Percentiles rank a stretch among this genome's conserved stretches.
phyloP scores from a whole-genome alignment of 805 yeast genomes.

The Cyberlindnera xishuangbannaensis region DNA sequence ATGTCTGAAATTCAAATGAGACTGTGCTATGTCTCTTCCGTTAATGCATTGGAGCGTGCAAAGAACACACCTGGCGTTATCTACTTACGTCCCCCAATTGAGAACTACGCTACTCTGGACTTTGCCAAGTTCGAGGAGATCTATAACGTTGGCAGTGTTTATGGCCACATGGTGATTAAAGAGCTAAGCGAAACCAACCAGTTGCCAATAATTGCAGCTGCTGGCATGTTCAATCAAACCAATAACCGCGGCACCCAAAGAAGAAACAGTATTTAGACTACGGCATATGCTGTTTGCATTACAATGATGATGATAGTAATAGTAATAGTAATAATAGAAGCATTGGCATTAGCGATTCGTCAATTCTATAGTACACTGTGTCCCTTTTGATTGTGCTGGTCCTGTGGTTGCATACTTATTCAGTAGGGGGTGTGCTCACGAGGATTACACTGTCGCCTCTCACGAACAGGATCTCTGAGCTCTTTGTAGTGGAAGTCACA shows the following conservation, averaged over 20 bases:
- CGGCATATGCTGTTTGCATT: no score
- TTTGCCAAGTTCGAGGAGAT: conserved; percentile 91
- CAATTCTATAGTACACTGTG: conserved; percentile 5
- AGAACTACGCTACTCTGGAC: conserved; percentile 84
- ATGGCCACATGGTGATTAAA: conserved; percentile 55
- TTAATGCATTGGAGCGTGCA: conserved; percentile 85
- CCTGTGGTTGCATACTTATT: conserved; percentile 9
- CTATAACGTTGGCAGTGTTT: conserved; percentile 69
- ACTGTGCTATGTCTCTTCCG: conserved; percentile 91
- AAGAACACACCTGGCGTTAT: conserved; percentile 79
- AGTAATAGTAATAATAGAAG: no score
- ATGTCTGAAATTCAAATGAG: conserved; percentile 94
- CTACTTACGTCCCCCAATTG: conserved; percentile 92
- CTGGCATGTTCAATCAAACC: conserved; percentile 27
- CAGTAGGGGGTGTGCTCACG: conserved; percentile 47
- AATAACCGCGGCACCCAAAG: conserved; percentile 35
- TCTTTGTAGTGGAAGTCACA: conserved; percentile 34
- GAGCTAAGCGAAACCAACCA: conserved; percentile 46
- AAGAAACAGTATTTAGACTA: conserved; percentile 62
- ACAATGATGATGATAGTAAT: no score
- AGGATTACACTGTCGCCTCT: conserved; percentile 97
- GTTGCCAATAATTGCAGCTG: conserved; percentile 61
- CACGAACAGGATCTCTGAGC: conserved; percentile 85
- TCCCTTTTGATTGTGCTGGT: no score
- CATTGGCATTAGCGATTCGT: conserved; percentile 4